Evolutionary conservation across 1,284 basidiomycete genomes (phyloP), one percentile per base, ranked within the genome.

Genomic region (Kwoniella shivajii): DNA sequence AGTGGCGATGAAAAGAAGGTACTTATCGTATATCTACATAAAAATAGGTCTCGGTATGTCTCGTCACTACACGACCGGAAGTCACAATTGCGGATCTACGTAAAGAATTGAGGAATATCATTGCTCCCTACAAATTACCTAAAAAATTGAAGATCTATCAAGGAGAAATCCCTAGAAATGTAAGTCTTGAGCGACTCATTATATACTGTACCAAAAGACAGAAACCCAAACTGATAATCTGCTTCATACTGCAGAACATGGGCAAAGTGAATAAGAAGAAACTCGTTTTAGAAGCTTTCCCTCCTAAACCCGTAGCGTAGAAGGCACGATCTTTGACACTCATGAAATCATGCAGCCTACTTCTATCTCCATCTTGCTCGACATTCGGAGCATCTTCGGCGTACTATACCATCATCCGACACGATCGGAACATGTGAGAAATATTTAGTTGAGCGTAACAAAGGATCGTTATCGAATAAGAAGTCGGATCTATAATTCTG

Each of bases 41-140:
- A 39, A 10, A 24, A 4, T 38, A 66, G 64, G 64, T 69, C 24
- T 65, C 55, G 3, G 67, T 61, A n/a, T 64, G 60, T 27, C 53
- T 69, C 30, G 66, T 69, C 11, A 66, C 65, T 6, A 44, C 61
- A 7, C 56, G 63, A 29, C 44, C 56, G 13, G 46, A 48, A 0
- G 48, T 66, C 1, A 56, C 60, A 2, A 48, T 71, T 26, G 57
- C 56, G 3, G 44, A 52, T 11, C 59, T 71, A 20, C 56, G 67
- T 4, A 57, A 53, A n/a, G 66, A 67, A 49, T 46, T 71, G 36
- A 54, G 67, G 27, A 29, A 51, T 27, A 52, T 69, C 56, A 61
- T 76, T 4, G 72, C 74, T 0, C 65, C 65, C 2, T 76, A 66
- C 58, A 76, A 75, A 59, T 56, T 76, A 2, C 74, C 74, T 2